phyloP scores from a whole-genome alignment of 140 eudicot genomes.

The Cichorium intybus region DNA sequence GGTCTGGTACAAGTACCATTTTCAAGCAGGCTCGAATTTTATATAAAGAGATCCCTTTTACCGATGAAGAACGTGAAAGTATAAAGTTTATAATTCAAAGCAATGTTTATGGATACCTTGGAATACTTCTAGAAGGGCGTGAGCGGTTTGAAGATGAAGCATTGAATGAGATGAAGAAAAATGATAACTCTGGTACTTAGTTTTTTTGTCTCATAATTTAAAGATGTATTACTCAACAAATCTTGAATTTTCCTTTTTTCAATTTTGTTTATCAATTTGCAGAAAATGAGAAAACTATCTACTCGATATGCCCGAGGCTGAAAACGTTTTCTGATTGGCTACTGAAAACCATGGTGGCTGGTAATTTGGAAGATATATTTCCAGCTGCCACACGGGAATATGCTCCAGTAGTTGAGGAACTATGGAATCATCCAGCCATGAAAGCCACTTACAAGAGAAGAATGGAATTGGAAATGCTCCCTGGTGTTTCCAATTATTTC shows the following conservation, averaged over 20 bases:
- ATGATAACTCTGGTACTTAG: conserved; percentile 38
- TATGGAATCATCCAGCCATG: conserved; percentile 80
- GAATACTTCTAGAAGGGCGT: conserved; percentile 93
- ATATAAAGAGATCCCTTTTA: conserved; percentile 77
- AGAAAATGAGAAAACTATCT: conserved; percentile 39
- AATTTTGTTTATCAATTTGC: conserved; percentile 29
- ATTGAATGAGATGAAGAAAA: conserved; percentile 33
- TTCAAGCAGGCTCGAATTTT: conserved; percentile 97
- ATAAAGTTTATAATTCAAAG: conserved; percentile 79
- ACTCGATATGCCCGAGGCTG: conserved; percentile 65
- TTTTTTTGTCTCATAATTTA: background rate
- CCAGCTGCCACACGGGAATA: conserved; percentile 98
- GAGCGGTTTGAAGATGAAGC: conserved; percentile 97
- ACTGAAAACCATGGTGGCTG: conserved; percentile 90
- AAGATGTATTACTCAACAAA: background rate
- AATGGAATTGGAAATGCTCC: conserved; percentile 72
- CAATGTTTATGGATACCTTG: conserved; percentile 81
- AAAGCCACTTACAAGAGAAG: conserved; percentile 86
- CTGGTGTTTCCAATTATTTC: conserved; percentile 76
- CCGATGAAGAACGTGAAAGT: conserved; percentile 82
- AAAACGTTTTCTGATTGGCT: conserved; percentile 97
- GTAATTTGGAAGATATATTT: conserved; percentile 80
- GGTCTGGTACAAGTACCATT: conserved; percentile 96
- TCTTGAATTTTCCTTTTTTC: conserved; percentile 12
- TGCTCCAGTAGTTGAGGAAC: conserved; percentile 89